Conservation (phyloP, 495 filamentous ascomycete species). For the Hypoxylon crocopeplum region DNA sequence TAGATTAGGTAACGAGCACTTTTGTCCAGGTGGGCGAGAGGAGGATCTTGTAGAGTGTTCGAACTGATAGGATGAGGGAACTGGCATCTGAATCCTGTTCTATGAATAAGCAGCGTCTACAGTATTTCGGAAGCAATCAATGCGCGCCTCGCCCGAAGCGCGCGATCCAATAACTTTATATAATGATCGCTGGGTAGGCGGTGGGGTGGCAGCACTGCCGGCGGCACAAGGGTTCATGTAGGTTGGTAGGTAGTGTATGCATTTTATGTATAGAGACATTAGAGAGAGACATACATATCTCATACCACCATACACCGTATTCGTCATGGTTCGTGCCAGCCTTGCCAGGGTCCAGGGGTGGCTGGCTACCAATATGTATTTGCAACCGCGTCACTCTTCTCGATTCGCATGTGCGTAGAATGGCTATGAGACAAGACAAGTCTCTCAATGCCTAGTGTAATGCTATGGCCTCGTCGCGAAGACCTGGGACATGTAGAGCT, state of each 20-base stretch:
- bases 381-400: constrained; percentile 27
- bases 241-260: no score
- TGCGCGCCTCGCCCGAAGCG: constrained; percentile 32
- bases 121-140: constrained; percentile 23
- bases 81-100: constrained; percentile 37
- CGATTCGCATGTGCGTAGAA: background rate
- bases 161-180: constrained; percentile 35
- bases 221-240: constrained; percentile 6
- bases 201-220: constrained; percentile 23
- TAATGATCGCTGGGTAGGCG: constrained; percentile 25
- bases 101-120: constrained; percentile 33
- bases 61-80: constrained; percentile 15
- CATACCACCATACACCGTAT: no score
- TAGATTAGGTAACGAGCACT: constrained; percentile 21
- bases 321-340: constrained; percentile 31
- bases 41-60: constrained; percentile 21
- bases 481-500: no score
- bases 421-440: background rate
- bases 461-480: no score
- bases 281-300: no score
- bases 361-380: background rate
- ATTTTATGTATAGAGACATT: no score
- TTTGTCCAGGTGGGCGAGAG: constrained; percentile 3
- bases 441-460: no score
- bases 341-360: constrained; percentile 8